Evolutionary conservation across 2,329 filamentous ascomycete species (phyloP).

Genomic region (Cercospora citrullina): DNA sequence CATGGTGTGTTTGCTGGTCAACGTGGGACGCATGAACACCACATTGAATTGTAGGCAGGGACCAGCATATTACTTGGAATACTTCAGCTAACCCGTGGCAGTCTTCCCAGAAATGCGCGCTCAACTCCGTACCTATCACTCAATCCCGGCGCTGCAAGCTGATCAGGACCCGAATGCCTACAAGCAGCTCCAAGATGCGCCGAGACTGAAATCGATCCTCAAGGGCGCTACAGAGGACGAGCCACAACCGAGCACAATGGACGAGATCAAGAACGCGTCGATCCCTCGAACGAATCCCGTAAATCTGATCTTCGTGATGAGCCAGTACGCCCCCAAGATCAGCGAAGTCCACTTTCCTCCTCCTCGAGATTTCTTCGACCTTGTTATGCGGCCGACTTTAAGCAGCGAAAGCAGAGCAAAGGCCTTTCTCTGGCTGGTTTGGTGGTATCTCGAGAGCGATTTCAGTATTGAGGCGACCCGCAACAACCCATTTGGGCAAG

Average conservation of each 20-base stretch:
- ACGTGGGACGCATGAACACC: conserved; percentile 98
- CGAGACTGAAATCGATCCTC: conserved; percentile 91
- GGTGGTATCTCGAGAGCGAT: conserved; percentile 97
- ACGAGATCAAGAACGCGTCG: conserved; percentile 70
- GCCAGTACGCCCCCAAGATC: conserved; percentile 83
- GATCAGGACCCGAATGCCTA: conserved; percentile 94
- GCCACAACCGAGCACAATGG: conserved; percentile 77
- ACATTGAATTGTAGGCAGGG: conserved; percentile 81
- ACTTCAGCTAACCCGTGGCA: conserved; percentile 43
- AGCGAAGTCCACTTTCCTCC: conserved; percentile 89
- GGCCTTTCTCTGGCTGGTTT: conserved; percentile 97
- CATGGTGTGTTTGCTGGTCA: conserved; percentile 97
- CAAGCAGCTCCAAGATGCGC: conserved; percentile 96
- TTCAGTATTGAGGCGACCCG: conserved; percentile 85
- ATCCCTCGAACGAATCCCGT: conserved; percentile 92
- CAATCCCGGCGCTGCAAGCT: conserved; percentile 92
- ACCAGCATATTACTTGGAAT: background rate
- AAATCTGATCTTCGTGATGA: conserved; percentile 93
- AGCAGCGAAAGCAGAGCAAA: conserved; percentile 79
- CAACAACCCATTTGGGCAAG: conserved; percentile 82
- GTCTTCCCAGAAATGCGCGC: conserved; percentile 99
- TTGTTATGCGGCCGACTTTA: conserved; percentile 86
- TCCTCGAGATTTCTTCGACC: conserved; percentile 87
- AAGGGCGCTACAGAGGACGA: conserved; percentile 94
- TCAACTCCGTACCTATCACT: conserved; percentile 94